Base-by-base conservation (phyloP, 768 basidiomycete species). In the Termitomyces titanicus region DNA sequence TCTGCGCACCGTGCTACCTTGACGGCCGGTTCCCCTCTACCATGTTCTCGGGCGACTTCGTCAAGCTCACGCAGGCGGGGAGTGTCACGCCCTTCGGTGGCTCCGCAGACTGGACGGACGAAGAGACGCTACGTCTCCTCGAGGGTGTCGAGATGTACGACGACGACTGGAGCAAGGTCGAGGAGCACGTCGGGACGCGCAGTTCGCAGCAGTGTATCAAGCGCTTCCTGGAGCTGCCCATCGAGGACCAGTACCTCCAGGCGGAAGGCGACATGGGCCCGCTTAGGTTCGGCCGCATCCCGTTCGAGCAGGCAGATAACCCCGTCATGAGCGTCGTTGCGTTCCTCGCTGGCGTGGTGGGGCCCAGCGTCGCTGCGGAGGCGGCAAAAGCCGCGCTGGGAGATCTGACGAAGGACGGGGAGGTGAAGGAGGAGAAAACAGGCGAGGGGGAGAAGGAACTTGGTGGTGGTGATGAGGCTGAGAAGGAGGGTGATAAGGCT, bases 291-390 rank as follows among this genome's bases (percentile, higher is more conserved):
- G 84, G 86, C 0, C 73, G 88, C 15, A 79, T 97, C 51, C 96
- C 96, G 0, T 97, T 98, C 67, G 89, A 94, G 63, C 91, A 94
- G 68, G 85, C 91, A 5, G 97, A 99, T 65, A 98, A 98, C 66
- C 97, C 97, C 0, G 93, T 99, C 17, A 94, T 99, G 94, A 93
- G 91, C 68, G 97, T 98, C 22, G 95, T 98, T 18, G 94, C 97
- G 2, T 98, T 98, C 75, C 78, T 99, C 22, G 94, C 97, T 8
- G 90, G 92, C 6, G 94, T 95, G 10, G 89, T 98, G 7, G 85
- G 85, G 10, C 93, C 94, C 0, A 86, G 87, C 0, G 89, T 97
- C 4, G 96, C 95, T 3, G 90, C 93, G 0, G 94, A 94, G 56
- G 96, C 95, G 1, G 97, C 97, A 6, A 94, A 94, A 68, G 86